Base-by-base conservation (phyloP, 164 flowering plant genomes). In the Annona cherimola region DNA sequence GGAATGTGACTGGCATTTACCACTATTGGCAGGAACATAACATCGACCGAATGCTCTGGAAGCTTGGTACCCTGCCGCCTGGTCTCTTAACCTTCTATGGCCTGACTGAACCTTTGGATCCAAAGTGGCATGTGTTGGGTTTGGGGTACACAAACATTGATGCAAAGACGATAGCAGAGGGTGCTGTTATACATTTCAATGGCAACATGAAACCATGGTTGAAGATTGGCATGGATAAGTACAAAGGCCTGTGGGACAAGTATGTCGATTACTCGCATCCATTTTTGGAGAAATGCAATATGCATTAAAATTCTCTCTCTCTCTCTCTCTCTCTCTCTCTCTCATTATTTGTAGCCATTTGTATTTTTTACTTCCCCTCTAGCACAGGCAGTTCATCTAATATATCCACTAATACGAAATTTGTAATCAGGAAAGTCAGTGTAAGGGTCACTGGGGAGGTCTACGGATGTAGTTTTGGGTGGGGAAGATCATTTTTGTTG, bases 11-110 rank as follows among this genome's bases (percentile, higher is more conserved):
- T 0, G 90, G 89, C 12, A 88, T 89, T 66, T 92, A 92, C 76
- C 97, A 92, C 71, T 85, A 92, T 73, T 92, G 97, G 97, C 97
- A 92, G 76, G 96, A 92, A 72, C 83, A 66, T 75, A 92, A 92
- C 69, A 83, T 86, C 0, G 95, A 90, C 74, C 76, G 92, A 63
- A 88, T 90, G 6, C 72, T 92, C 59, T 92, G 97, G 97, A 92
- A 92, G 60, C 94, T 92, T 7, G 97, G 97, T 11, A 92, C 97
- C 0, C 79, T 92, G 19, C 95, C 97, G 4, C 97, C 97, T 3
- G 96, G 97, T 20, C 74, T 92, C 46, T 69, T 92, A 79, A 90
- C 97, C 7, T 92, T 92, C 74, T 92, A 92, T 42, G 96, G 96
- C 3, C 71, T 92, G 76, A 90, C 96, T 0, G 78, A 89, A 75